Percentiles rank a stretch among this genome's conserved stretches.
Conservation (phyloP, 306 rosid genomes). For the Cucurbita maxima region DNA sequence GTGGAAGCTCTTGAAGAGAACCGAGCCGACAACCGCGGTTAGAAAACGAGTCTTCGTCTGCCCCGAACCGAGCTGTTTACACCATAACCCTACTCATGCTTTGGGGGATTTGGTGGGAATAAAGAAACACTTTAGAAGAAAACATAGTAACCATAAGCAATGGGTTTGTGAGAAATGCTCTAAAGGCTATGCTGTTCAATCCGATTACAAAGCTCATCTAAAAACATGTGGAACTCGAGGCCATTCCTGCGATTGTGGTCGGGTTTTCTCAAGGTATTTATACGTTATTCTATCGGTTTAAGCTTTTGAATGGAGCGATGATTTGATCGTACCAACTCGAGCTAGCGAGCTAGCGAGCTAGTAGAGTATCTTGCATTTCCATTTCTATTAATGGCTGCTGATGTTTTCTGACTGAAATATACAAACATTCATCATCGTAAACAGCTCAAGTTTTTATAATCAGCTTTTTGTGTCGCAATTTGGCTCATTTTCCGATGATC, state of each 20-base stretch:
- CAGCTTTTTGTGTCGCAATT: neutral
- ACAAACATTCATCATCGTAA: neutral
- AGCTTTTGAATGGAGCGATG: neutral
- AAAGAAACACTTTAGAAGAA: slow-evolving; percentile 80
- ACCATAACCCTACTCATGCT: slow-evolving; percentile 93
- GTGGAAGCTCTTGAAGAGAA: slow-evolving; percentile 73
- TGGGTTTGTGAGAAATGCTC: slow-evolving; percentile 88
- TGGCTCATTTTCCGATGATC: neutral
- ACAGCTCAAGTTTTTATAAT: neutral
- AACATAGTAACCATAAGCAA: slow-evolving; percentile 87
- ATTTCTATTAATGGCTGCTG: slow-evolving; percentile 13
- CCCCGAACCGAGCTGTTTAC: slow-evolving; percentile 83
- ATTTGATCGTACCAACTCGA: neutral
- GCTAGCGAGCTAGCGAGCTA: too few species aligned
- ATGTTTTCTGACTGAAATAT: neutral
- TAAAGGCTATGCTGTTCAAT: slow-evolving; percentile 86
- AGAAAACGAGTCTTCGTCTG: slow-evolving; percentile 83
- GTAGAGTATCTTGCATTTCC: neutral
- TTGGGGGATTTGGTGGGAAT: slow-evolving; percentile 94
- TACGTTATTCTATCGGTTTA: neutral
- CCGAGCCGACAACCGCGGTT: slow-evolving; percentile 48
- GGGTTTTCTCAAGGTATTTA: slow-evolving; percentile 54
- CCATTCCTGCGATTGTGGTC: slow-evolving; percentile 91
- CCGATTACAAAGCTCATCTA: slow-evolving; percentile 92
- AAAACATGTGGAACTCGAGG: slow-evolving; percentile 96